These are phyloP conservation scores for Scedosporium minutisporum DNA, from an alignment of 2,329 filamentous ascomycete genomes.

Conservation along the genomic window DNA sequence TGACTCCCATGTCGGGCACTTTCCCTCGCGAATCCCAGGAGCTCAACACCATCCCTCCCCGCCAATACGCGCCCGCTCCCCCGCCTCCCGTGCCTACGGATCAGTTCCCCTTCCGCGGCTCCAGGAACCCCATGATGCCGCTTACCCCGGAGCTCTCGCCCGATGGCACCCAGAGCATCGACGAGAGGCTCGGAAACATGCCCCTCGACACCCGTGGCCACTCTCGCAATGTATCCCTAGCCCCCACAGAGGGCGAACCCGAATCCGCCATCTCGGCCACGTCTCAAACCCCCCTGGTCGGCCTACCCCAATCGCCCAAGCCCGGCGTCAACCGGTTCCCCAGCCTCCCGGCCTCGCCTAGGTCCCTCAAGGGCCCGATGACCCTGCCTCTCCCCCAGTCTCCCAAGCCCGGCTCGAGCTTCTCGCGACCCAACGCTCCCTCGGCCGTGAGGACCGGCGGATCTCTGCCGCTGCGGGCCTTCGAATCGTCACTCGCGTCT, in stretches of 20 bases:
- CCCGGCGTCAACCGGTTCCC: constrained; percentile 24
- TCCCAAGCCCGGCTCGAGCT: constrained; percentile 40
- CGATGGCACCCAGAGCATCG: constrained; percentile 30
- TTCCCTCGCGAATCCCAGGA: constrained; percentile 50
- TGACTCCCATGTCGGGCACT: constrained; percentile 51
- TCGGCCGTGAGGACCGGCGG: constrained; percentile 48
- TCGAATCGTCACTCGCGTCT: constrained; percentile 45
- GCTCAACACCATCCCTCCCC: constrained; percentile 46
- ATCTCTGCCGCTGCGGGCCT: constrained; percentile 50
- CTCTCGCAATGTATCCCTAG: constrained; percentile 27
- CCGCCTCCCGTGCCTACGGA: constrained; percentile 46
- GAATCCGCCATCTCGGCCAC: constrained; percentile 35
- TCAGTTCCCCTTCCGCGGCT: constrained; percentile 17
- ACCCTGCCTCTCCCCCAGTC: constrained; percentile 35
- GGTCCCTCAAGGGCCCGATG: constrained; percentile 13
- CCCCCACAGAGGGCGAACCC: constrained; percentile 31
- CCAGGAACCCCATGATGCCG: constrained; percentile 13
- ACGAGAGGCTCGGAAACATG: constrained; percentile 41
- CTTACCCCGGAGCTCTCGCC: constrained; percentile 38
- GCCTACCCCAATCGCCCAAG: constrained; percentile 26
- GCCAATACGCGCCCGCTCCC: constrained; percentile 46
- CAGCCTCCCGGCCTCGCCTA: constrained; percentile 13
- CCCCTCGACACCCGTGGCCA: constrained; percentile 20
- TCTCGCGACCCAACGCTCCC: constrained; percentile 38
- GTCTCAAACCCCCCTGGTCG: constrained; percentile 41